Evolutionary conservation across 495 filamentous ascomycete genomes (phyloP).

Genomic region (Xylaria nigripes): DNA sequence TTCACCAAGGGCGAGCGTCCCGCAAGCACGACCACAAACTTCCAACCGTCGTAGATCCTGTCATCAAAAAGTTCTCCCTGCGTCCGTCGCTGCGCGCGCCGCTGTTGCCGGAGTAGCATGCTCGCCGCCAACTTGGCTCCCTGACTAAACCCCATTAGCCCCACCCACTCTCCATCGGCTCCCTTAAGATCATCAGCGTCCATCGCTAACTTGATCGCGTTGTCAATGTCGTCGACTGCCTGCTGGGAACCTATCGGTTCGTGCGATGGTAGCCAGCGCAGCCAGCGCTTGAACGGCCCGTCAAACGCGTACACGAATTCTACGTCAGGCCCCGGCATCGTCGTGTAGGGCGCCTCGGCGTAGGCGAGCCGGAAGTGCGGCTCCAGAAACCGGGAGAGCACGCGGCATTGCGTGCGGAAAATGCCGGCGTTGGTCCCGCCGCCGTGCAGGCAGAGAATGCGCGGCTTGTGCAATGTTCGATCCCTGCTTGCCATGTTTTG

Average conservation of each 20-base stretch:
- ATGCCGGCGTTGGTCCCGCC: slow-evolving; percentile 55
- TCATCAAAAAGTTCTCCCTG: neutral
- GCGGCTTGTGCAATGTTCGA: slow-evolving; percentile 39
- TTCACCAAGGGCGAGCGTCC: slow-evolving; percentile 48
- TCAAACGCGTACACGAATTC: slow-evolving; percentile 44
- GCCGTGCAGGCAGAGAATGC: slow-evolving; percentile 62
- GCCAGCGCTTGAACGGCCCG: slow-evolving; percentile 53
- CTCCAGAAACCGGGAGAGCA: slow-evolving; percentile 36
- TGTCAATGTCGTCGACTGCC: slow-evolving; percentile 24
- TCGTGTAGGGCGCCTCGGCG: slow-evolving; percentile 50
- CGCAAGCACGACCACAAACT: slow-evolving; percentile 45
- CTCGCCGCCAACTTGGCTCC: slow-evolving; percentile 54
- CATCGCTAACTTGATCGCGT: slow-evolving; percentile 32
- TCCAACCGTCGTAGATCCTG: slow-evolving; percentile 18
- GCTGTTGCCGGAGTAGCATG: slow-evolving; percentile 31
- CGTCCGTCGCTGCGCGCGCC: slow-evolving; percentile 7
- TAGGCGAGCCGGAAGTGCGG: slow-evolving; percentile 51
- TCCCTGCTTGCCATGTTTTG: slow-evolving; percentile 11
- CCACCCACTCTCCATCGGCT: slow-evolving; percentile 47
- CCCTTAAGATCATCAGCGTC: slow-evolving; percentile 27
- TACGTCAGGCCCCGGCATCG: slow-evolving; percentile 43
- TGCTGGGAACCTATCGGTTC: slow-evolving; percentile 31
- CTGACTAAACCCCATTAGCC: slow-evolving; percentile 48
- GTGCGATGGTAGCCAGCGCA: slow-evolving; percentile 44
- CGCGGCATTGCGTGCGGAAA: slow-evolving; percentile 51